phyloP scores from a whole-genome alignment of 495 filamentous ascomycete genomes.

The Aspergillus panamensis region DNA sequence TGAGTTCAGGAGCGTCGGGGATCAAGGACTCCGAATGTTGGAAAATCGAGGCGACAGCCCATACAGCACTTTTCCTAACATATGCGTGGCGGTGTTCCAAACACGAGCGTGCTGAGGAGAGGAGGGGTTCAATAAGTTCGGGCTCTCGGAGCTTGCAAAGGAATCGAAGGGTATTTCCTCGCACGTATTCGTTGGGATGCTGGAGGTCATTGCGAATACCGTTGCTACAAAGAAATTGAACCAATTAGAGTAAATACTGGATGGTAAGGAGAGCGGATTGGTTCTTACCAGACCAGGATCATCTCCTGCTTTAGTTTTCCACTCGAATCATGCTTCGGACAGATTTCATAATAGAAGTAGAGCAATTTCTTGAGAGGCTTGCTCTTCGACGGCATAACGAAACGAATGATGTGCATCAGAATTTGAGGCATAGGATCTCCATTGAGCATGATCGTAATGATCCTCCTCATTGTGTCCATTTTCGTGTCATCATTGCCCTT shows the following conservation, averaged over 20 bases:
- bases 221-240: conserved; percentile 57
- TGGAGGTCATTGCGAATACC: conserved; percentile 97
- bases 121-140: conserved; percentile 92
- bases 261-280: background rate
- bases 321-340: conserved; percentile 84
- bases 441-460: conserved; percentile 96
- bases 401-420: conserved; percentile 99
- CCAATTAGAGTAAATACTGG: conserved; percentile 20
- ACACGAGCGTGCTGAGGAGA: conserved; percentile 86
- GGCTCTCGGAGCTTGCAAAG: conserved; percentile 93
- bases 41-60: conserved; percentile 89
- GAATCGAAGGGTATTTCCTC: conserved; percentile 95
- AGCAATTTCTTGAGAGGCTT: conserved; percentile 97
- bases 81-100: conserved; percentile 96
- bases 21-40: conserved; percentile 88
- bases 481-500: conserved; percentile 97
- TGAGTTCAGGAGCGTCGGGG: conserved; percentile 91
- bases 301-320: conserved; percentile 99
- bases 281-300: conserved; percentile 93
- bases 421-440: conserved; percentile 93
- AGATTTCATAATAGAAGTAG: conserved; percentile 99
- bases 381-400: conserved; percentile 96
- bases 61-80: conserved; percentile 96
- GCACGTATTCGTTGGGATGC: conserved; percentile 96
- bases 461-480: conserved; percentile 96